Evolutionary conservation across 805 yeast species (phyloP).

Genomic region (Metschnikowia baotianmanensis): DNA sequence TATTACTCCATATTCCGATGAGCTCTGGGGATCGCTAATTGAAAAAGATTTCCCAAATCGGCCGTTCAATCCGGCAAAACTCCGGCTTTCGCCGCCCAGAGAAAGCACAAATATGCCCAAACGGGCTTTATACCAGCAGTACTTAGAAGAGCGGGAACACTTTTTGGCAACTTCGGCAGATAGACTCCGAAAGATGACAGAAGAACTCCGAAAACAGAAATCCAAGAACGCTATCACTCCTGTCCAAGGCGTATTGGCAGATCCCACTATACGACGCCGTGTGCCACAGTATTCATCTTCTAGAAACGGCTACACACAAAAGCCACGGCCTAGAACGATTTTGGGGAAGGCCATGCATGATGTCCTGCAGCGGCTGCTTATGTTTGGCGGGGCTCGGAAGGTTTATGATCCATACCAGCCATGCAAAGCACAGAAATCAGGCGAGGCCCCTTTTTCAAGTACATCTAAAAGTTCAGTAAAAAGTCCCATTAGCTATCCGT

Average conservation of each 20-base stretch:
- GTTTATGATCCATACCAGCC: conserved; percentile 13
- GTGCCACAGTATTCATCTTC: not conserved
- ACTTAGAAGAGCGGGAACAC: conserved; percentile 39
- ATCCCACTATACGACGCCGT: conserved; percentile 18
- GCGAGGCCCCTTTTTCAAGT: no score
- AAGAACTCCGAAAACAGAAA: conserved; percentile 37
- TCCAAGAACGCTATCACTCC: conserved; percentile 39
- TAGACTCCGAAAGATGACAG: conserved; percentile 43
- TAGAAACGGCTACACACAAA: not conserved
- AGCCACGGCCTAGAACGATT: conserved; percentile 23
- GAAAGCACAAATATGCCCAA: conserved; percentile 27
- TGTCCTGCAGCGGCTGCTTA: conserved; percentile 32
- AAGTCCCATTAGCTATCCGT: not conserved
- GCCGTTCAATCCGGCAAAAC: conserved; percentile 24
- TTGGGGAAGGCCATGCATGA: conserved; percentile 36
- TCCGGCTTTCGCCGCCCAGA: conserved; percentile 4
- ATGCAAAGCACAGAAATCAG: no score
- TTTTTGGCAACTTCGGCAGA: conserved; percentile 45
- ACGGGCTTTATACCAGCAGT: conserved; percentile 38
- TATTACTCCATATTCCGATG: conserved; percentile 40
- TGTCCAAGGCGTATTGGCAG: conserved; percentile 15
- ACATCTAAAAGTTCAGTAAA: not conserved
- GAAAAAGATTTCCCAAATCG: conserved; percentile 48
- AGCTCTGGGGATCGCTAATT: conserved; percentile 45
- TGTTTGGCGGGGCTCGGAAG: conserved; percentile 23